A percentile compares a stretch with the other conserved stretches of the same genome.
Conservation (phyloP, 768 basidiomycete species). For the Mycena rebaudengoi region DNA sequence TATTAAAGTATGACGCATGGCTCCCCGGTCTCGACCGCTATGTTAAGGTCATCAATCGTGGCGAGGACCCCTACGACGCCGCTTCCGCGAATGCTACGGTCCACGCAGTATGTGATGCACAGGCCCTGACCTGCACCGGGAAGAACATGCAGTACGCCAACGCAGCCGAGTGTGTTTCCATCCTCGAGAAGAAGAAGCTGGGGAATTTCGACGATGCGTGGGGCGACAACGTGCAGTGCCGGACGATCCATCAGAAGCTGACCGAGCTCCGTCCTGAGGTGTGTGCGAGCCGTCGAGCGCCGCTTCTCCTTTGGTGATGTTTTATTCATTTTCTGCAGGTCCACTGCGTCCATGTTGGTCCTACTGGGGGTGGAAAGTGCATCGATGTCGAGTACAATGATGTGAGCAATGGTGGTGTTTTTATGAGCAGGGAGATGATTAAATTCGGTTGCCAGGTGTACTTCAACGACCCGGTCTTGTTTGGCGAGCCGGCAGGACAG, state of each 20-base stretch:
- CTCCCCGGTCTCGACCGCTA: background rate
- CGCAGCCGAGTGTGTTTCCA: background rate
- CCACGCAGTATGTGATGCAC: background rate
- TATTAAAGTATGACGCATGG: background rate
- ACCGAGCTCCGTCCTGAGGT: conserved; percentile 1
- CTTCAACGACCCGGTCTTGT: background rate
- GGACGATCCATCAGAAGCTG: background rate
- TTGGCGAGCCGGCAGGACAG: background rate
- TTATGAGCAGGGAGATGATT: too few species aligned
- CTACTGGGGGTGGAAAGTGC: background rate
- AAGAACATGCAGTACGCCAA: background rate
- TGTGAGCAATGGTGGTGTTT: background rate
- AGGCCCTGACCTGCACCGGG: background rate
- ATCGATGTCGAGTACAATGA: too few species aligned
- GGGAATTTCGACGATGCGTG: conserved; percentile 9
- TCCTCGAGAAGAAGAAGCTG: background rate
- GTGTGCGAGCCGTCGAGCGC: background rate
- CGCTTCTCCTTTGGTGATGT: too few species aligned
- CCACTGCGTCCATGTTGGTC: background rate
- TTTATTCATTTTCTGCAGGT: too few species aligned
- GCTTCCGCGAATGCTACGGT: background rate
- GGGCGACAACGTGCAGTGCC: conserved; percentile 9
- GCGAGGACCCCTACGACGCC: background rate
- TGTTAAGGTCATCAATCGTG: background rate
- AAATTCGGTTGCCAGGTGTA: background rate